Base-by-base conservation (phyloP, 2,329 filamentous ascomycete genomes). In the Aspergillus puulaauensis region DNA sequence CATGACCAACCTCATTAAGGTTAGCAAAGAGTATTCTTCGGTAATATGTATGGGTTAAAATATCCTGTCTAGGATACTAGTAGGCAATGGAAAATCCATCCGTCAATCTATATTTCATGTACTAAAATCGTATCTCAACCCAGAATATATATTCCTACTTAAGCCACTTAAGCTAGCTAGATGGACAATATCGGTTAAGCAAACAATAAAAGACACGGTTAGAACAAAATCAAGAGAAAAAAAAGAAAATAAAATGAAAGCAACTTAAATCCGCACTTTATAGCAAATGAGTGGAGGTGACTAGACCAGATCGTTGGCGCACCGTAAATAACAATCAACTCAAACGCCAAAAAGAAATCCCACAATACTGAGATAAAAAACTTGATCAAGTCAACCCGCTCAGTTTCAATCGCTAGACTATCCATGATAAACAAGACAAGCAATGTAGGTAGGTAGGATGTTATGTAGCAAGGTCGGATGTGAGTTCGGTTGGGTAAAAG, bases 321-420 rank as follows among this genome's bases (percentile, higher is more conserved):
- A 58, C 50, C 45, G 6, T 45, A 41, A 44, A 50, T 37, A 54
- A 45, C 55, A 43, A 58, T 58, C 35, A 45, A 54, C 43, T 47
- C 39, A 14, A 47, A 66, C 61, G 60, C 65, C 66, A 67, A 64
- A 62, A 60, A 61, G 54, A 51, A 60, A 52, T 52, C 45, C 47
- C 52, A 49, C 57, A 54, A 52, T 60, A 64, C 56, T 54, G 61
- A 65, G 56, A 37, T 17, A 33, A 46, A 24, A 24, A 17, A 31
- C 33, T 47, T 46, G 35, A 39, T 40, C 52, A 54, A 53, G 61
- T 62, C 66, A 66, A 67, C 61, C 65, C 68, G 66, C 65, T 68
- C 60, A 68, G 57, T 64, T 41, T 68, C 64, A 65, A 66, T 67
- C 68, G 68, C 68, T 70, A 67, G 60, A 68, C 61, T 66, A 64